Evolutionary conservation across 805 yeast genomes (phyloP).

Genomic region (Saccharomycopsis sp.): DNA sequence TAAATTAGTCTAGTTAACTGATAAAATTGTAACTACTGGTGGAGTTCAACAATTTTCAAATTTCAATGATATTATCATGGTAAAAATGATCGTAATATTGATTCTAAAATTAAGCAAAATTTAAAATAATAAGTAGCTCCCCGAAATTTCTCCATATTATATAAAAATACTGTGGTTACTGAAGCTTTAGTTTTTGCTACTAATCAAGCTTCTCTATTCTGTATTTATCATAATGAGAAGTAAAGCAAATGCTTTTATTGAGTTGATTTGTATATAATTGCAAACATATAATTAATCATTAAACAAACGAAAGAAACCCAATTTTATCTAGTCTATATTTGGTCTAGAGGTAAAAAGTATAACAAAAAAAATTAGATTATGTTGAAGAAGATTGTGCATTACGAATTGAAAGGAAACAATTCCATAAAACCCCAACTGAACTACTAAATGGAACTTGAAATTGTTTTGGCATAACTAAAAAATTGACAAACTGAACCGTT

Average conservation of each 20-base stretch:
- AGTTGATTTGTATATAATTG: no score
- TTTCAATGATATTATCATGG: slow-evolving; percentile 17
- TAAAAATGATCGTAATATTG: slow-evolving; percentile 22
- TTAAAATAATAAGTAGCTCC: no score
- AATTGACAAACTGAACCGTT: slow-evolving; percentile 68
- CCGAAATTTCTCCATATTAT: no score
- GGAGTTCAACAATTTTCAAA: slow-evolving; percentile 36
- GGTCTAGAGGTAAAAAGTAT: no score
- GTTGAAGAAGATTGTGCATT: slow-evolving; percentile 51
- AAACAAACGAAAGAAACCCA: no score
- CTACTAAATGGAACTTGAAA: slow-evolving; percentile 90
- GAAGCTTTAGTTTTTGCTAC: slow-evolving; percentile 77
- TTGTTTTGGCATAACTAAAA: slow-evolving; percentile 54
- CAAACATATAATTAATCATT: no score
- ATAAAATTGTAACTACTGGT: slow-evolving; percentile 70
- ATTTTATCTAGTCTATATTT: no score
- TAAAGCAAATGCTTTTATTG: no score
- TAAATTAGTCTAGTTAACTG: slow-evolving; percentile 65
- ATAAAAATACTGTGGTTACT: slow-evolving; percentile 66
- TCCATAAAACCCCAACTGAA: slow-evolving; percentile 85
- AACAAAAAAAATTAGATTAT: no score
- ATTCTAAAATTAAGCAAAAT: slow-evolving; percentile 23
- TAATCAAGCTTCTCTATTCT: slow-evolving; percentile 51
- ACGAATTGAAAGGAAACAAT: slow-evolving; percentile 78
- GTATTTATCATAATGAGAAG: slow-evolving; percentile 13